Conservation (phyloP, 495 filamentous ascomycete species). For the Lophiotrema nucula region DNA sequence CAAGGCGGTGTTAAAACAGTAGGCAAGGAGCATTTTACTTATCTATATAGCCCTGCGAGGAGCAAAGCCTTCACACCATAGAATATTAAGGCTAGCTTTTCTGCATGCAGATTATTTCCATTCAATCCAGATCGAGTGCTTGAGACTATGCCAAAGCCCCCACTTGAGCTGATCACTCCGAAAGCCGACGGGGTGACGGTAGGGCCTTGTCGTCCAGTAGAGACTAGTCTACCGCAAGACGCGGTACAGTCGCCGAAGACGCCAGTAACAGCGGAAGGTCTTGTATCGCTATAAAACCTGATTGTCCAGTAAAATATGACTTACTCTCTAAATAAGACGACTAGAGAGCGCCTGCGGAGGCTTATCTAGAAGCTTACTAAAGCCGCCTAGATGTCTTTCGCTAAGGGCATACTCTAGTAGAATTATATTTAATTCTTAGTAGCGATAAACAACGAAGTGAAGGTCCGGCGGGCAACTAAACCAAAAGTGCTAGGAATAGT, state of each 20-base stretch:
- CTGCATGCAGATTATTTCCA: slow-evolving; percentile 13
- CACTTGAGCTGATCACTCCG: neutral
- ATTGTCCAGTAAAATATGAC: too few relatives aligned
- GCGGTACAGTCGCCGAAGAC: slow-evolving; percentile 1
- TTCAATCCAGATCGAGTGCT: slow-evolving; percentile 25
- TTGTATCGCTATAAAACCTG: slow-evolving; percentile 5
- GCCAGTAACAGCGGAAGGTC: slow-evolving; percentile 13
- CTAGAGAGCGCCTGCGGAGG: slow-evolving; percentile 5
- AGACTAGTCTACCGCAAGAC: neutral
- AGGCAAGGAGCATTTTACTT: slow-evolving; percentile 21
- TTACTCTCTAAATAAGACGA: slow-evolving; percentile 4
- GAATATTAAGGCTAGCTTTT: slow-evolving; percentile 18
- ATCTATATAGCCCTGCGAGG: slow-evolving; percentile 21
- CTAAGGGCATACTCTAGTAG: neutral
- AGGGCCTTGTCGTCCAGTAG: neutral
- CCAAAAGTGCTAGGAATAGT: slow-evolving; percentile 6
- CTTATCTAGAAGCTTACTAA: slow-evolving; percentile 2
- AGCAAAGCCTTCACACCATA: slow-evolving; percentile 3
- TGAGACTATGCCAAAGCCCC: slow-evolving; percentile 11
- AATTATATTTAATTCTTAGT: slow-evolving; percentile 1
- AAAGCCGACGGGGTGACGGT: slow-evolving; percentile 2
- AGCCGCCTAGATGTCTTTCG: slow-evolving; percentile 11
- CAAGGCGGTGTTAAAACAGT: neutral
- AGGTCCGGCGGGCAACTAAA: slow-evolving; percentile 4
- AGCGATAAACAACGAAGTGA: slow-evolving; percentile 10